Evolutionary conservation across 345 rosid genomes (phyloP).

Genomic region (Capsella bursapastoris): DNA sequence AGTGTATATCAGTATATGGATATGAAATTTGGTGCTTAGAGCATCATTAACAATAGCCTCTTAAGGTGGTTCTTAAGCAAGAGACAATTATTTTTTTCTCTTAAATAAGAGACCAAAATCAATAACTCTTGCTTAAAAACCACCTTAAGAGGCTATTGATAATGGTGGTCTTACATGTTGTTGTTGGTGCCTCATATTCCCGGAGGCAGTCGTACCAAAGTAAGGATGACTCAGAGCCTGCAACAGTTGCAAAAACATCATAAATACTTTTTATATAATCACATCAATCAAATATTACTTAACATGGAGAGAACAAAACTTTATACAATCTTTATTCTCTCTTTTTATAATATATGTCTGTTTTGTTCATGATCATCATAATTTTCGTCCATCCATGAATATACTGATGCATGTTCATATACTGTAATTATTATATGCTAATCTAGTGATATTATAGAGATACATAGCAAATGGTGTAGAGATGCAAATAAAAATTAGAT

Average conservation of each 20-base stretch:
- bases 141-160: no score
- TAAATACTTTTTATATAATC: constrained; percentile 24
- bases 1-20: neutral
- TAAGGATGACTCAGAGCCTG: constrained; percentile 98
- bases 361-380: constrained; percentile 7
- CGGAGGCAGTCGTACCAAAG: constrained; percentile 71
- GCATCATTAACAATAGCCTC: no score
- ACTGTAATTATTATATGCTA: neutral
- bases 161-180: constrained; percentile 78
- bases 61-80: no score
- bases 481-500: neutral
- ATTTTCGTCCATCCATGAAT: constrained; percentile 2
- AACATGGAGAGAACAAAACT: constrained; percentile 40
- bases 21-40: constrained; percentile 33
- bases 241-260: constrained; percentile 31
- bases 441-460: constrained; percentile 1
- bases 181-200: constrained; percentile 64
- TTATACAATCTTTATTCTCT: constrained; percentile 29
- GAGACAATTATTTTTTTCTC: no score
- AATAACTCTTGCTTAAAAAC: no score
- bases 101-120: no score
- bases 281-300: constrained; percentile 40
- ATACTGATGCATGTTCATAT: neutral
- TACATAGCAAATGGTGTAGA: neutral
- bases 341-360: neutral